These are phyloP conservation scores for Arthrobotrys sinensis DNA, from an alignment of 2,329 filamentous ascomycete genomes.

Conservation along the genomic window DNA sequence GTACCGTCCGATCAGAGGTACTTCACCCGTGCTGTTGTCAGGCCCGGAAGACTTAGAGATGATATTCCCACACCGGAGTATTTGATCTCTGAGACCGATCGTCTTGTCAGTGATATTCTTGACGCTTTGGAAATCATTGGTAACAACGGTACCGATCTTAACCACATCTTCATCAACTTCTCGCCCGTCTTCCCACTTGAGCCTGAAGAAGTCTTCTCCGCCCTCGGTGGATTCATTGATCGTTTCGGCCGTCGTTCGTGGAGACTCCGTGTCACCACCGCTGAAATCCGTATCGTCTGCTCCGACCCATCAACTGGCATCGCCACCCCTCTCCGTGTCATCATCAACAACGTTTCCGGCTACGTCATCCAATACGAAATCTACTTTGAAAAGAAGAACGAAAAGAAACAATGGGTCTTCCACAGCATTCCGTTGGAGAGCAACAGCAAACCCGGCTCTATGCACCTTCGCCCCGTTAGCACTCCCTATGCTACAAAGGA, in stretches of 20 bases:
- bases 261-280: conserved; percentile 95
- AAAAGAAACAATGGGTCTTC: conserved; percentile 98
- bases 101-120: conserved; percentile 96
- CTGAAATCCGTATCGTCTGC: conserved; percentile 98
- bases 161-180: conserved; percentile 99
- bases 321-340: conserved; percentile 91
- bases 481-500: conserved; percentile 98
- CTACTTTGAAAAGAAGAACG: conserved; percentile 97
- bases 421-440: conserved; percentile 78
- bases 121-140: conserved; percentile 98
- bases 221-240: conserved; percentile 93
- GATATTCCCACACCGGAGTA: conserved; percentile 99
- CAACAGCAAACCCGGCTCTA: conserved; percentile 92
- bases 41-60: conserved; percentile 92
- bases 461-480: conserved; percentile 91
- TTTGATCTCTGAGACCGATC: conserved; percentile 95
- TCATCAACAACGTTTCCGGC: conserved; percentile 98
- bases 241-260: conserved; percentile 95
- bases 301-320: conserved; percentile 87
- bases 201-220: conserved; percentile 90
- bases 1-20: conserved; percentile 98
- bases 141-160: conserved; percentile 98
- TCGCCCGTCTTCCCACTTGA: conserved; percentile 94
- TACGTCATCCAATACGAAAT: conserved; percentile 98
- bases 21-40: conserved; percentile 95